Percentiles rank a stretch among this genome's conserved stretches.
Conservation (phyloP, 2,329 filamentous ascomycete genomes). For the Calcarisporium arbuscula region DNA sequence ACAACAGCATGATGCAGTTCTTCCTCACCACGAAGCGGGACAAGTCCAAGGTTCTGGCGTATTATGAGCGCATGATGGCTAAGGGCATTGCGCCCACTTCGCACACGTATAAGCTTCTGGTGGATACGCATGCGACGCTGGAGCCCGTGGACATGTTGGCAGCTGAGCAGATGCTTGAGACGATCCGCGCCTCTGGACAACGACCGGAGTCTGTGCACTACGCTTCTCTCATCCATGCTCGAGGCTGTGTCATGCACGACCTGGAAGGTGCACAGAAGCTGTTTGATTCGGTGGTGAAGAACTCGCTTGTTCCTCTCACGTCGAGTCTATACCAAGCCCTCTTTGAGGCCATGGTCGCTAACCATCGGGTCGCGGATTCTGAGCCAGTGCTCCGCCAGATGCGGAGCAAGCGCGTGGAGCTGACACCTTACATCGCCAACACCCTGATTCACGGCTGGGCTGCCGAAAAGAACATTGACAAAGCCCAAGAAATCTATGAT, state of each 20-base stretch:
- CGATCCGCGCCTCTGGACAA: conserved; percentile 68
- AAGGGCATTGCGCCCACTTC: conserved; percentile 85
- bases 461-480: conserved; percentile 69
- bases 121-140: conserved; percentile 90
- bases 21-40: conserved; percentile 97
- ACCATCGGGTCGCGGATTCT: conserved; percentile 74
- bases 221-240: conserved; percentile 89
- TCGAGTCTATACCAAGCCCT: conserved; percentile 91
- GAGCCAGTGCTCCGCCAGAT: conserved; percentile 71
- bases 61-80: conserved; percentile 90
- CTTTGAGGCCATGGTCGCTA: conserved; percentile 96
- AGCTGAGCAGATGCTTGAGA: conserved; percentile 74
- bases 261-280: conserved; percentile 74
- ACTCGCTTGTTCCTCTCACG: conserved; percentile 62
- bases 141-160: conserved; percentile 85
- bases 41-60: conserved; percentile 84
- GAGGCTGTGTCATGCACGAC: conserved; percentile 89
- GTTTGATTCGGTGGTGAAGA: conserved; percentile 73
- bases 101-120: conserved; percentile 95
- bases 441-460: conserved; percentile 97
- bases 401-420: conserved; percentile 64
- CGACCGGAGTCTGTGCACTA: conserved; percentile 90
- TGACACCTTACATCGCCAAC: conserved; percentile 98
- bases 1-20: conserved; percentile 99
- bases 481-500: conserved; percentile 73